A percentile compares a stretch with the other conserved stretches of the same genome.
Conservation (phyloP, 179 eudicot genomes). For the Amaranthus tricolor region DNA sequence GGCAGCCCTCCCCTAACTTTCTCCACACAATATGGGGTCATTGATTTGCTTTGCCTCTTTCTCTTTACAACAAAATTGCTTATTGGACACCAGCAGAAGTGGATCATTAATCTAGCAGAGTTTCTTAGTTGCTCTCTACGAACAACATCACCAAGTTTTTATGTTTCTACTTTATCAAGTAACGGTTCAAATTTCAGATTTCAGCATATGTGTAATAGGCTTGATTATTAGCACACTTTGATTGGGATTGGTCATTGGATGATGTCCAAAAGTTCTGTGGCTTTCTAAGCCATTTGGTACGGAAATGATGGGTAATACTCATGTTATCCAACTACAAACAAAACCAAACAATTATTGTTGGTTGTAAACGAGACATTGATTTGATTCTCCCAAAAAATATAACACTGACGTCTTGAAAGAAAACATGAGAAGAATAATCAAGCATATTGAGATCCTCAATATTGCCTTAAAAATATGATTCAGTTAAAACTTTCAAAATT, state of each 20-base stretch:
- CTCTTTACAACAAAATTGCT: background rate
- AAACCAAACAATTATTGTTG: background rate
- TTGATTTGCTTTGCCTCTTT: background rate
- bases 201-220: background rate
- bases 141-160: background rate
- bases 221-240: background rate
- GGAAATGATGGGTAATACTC: background rate
- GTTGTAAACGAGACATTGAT: background rate
- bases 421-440: background rate
- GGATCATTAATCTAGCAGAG: background rate
- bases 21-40: background rate
- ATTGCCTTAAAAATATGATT: background rate
- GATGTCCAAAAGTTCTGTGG: background rate
- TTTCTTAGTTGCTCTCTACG: too few species aligned
- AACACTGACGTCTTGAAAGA: too few species aligned
- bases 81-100: background rate
- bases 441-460: background rate
- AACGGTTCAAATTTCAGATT: background rate
- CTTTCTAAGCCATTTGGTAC: too few species aligned
- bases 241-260: background rate
- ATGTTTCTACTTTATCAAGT: background rate
- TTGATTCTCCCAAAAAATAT: background rate
- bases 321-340: background rate
- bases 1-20: background rate
- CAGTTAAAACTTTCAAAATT: too few species aligned